Conservation (phyloP, 2,329 filamentous ascomycete genomes). For the Macroventuria anomochaeta region DNA sequence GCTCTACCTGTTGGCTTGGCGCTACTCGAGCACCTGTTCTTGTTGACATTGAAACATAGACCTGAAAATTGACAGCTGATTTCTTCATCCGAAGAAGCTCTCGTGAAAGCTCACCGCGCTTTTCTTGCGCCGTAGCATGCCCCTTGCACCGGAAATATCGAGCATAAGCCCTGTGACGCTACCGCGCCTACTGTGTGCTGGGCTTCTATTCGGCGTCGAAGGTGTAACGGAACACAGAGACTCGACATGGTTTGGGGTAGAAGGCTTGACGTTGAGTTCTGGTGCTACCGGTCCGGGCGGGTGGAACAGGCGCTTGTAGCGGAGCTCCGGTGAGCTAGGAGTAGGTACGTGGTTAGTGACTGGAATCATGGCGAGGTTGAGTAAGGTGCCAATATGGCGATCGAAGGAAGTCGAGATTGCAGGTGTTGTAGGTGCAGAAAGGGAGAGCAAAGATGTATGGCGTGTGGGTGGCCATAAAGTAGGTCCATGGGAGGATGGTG, state of each 20-base stretch:
- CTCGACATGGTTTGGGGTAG: slow-evolving; percentile 13
- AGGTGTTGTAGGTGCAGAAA: slow-evolving; percentile 39
- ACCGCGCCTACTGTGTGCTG: slow-evolving; percentile 24
- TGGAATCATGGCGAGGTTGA: slow-evolving; percentile 38
- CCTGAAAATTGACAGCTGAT: too few relatives aligned
- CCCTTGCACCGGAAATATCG: slow-evolving; percentile 42
- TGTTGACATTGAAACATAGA: background rate
- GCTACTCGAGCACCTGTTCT: background rate
- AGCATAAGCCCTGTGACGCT: slow-evolving; percentile 25
- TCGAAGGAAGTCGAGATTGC: slow-evolving; percentile 20
- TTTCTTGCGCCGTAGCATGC: slow-evolving; percentile 36
- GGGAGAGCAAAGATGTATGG: slow-evolving; percentile 32
- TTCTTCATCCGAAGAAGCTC: slow-evolving; percentile 1
- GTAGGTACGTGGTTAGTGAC: slow-evolving; percentile 14
- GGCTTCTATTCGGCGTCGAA: slow-evolving; percentile 17
- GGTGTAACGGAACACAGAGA: slow-evolving; percentile 13
- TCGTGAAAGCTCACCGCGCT: slow-evolving; percentile 11
- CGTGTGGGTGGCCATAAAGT: slow-evolving; percentile 36
- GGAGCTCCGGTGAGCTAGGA: slow-evolving; percentile 49
- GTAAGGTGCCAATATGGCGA: slow-evolving; percentile 27
- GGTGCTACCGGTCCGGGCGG: slow-evolving; percentile 26
- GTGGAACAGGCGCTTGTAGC: slow-evolving; percentile 54
- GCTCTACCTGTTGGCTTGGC: background rate
- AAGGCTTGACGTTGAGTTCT: slow-evolving; percentile 16
- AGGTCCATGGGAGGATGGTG: slow-evolving; percentile 30